These are phyloP conservation scores for Syncephalis plumigaleata DNA, from an alignment of 371 early-diverging fungal species.

Conservation along the genomic window DNA sequence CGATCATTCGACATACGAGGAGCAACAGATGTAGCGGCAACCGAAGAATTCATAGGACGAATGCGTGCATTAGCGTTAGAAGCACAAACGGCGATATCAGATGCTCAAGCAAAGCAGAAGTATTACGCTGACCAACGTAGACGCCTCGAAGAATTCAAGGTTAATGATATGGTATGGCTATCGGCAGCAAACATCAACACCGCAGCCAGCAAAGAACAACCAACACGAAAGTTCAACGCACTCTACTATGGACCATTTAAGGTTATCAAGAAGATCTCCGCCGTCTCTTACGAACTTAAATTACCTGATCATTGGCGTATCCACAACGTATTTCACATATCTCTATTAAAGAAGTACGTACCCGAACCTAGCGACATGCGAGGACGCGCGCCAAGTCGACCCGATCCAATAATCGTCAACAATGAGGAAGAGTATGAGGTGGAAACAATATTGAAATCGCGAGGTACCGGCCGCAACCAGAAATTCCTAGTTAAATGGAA, in stretches of 20 bases:
- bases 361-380: neutral
- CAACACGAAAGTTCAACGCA: neutral
- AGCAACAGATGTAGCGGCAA: neutral
- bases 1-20: neutral
- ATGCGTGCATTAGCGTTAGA: neutral
- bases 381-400: neutral
- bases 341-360: neutral
- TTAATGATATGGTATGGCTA: constrained; percentile 1
- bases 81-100: neutral
- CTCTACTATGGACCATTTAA: neutral
- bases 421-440: neutral
- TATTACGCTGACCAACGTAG: neutral
- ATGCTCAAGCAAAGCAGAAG: neutral
- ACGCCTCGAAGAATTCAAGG: neutral
- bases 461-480: neutral
- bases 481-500: constrained; percentile 4
- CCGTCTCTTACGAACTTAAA: constrained; percentile 2
- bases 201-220: neutral
- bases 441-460: neutral
- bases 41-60: neutral
- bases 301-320: constrained; percentile 1
- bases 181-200: neutral
- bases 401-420: neutral
- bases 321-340: constrained; percentile 1
- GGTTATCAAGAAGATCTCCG: neutral